phyloP scores from a whole-genome alignment of 805 yeast genomes.

The Ogataea dorogensis region DNA sequence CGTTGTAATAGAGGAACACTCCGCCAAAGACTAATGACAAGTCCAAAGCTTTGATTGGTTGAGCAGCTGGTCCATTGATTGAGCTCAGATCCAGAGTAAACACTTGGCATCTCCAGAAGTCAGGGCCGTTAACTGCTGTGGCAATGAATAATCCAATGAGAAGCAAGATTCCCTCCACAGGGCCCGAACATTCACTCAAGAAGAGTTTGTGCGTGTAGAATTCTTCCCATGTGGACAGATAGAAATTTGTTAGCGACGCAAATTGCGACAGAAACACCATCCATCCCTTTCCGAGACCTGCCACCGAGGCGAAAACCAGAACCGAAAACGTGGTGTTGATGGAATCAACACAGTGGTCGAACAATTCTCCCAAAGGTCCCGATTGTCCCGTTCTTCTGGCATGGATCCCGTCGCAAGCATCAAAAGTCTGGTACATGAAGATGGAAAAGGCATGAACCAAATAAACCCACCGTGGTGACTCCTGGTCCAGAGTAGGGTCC shows the following conservation, averaged over 20 bases:
- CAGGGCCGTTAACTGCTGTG: slow-evolving; percentile 72
- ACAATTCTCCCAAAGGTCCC: slow-evolving; percentile 91
- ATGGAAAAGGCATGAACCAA: slow-evolving; percentile 75
- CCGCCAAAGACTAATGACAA: slow-evolving; percentile 52
- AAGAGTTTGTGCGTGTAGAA: slow-evolving; percentile 83
- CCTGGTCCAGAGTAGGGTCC: slow-evolving; percentile 64
- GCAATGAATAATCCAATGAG: slow-evolving; percentile 51
- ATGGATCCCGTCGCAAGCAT: slow-evolving; percentile 94
- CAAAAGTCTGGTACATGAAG: slow-evolving; percentile 91
- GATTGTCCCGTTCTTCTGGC: slow-evolving; percentile 94
- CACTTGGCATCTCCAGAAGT: slow-evolving; percentile 52
- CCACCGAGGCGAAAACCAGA: slow-evolving; percentile 70
- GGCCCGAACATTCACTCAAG: slow-evolving; percentile 82
- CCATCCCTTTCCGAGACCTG: slow-evolving; percentile 72
- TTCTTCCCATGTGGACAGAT: slow-evolving; percentile 93
- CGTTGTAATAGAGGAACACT: slow-evolving; percentile 59
- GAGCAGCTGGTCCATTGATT: slow-evolving; percentile 26
- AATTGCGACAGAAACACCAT: slow-evolving; percentile 61
- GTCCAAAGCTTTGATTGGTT: slow-evolving; percentile 40
- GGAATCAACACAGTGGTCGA: slow-evolving; percentile 82
- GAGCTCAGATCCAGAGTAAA: slow-evolving; percentile 39
- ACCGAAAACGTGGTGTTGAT: slow-evolving; percentile 72
- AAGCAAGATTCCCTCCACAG: slow-evolving; percentile 88
- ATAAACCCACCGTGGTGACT: slow-evolving; percentile 75
- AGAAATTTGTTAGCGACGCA: slow-evolving; percentile 77